A percentile compares a stretch with the other conserved stretches of the same genome.
Conservation (phyloP, 2,329 filamentous ascomycete genomes). For the Ceratocystis huliohia region DNA sequence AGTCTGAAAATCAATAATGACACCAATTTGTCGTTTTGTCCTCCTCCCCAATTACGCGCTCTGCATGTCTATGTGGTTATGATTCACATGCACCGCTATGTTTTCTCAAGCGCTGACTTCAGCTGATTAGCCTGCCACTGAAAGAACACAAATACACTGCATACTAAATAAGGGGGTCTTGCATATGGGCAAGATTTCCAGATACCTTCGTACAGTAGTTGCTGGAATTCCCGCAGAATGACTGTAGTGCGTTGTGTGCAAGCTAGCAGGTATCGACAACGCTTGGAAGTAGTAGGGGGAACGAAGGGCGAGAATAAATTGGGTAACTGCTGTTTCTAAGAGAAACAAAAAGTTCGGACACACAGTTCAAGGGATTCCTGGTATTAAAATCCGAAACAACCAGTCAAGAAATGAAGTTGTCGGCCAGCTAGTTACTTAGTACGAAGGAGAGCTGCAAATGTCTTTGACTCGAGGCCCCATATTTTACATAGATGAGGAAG, state of each 20-base stretch:
- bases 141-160: not conserved
- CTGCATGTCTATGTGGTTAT: not conserved
- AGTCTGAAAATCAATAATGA: not conserved
- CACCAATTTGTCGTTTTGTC: not conserved
- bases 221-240: not conserved
- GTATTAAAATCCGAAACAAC: not conserved
- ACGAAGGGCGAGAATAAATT: not conserved
- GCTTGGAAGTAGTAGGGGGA: not conserved
- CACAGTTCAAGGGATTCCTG: not conserved
- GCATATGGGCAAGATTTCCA: not conserved
- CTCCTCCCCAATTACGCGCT: not conserved
- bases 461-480: not conserved
- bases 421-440: not conserved
- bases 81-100: not conserved
- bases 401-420: not conserved
- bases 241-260: not conserved
- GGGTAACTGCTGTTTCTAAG: not conserved
- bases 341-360: conserved; percentile 6
- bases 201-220: not conserved
- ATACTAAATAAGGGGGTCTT: not conserved
- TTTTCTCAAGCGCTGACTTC: not conserved
- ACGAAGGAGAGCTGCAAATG: not conserved
- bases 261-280: not conserved
- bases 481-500: not conserved
- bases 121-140: not conserved